Conservation (phyloP, 2,329 filamentous ascomycete species). For the Colletotrichum sansevieriae region DNA sequence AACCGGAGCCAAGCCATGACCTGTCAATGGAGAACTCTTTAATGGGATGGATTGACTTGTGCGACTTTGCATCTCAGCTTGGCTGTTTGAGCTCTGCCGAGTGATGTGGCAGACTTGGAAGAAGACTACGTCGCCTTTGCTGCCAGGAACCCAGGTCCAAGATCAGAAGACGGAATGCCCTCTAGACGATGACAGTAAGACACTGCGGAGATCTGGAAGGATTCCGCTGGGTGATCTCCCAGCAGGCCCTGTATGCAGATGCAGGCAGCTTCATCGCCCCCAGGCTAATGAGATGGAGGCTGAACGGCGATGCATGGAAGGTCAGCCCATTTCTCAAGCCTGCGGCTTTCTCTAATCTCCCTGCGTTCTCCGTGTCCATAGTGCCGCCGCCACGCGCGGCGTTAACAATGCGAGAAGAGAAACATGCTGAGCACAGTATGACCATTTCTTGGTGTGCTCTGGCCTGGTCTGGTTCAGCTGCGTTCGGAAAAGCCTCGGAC, state of each 20-base stretch:
- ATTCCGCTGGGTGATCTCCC: slow-evolving; percentile 17
- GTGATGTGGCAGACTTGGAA: slow-evolving; percentile 27
- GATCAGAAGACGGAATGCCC: not conserved
- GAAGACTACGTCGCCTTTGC: slow-evolving; percentile 14
- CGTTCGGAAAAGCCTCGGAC: slow-evolving; percentile 10
- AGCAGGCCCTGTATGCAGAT: not conserved
- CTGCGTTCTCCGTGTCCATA: slow-evolving; percentile 29
- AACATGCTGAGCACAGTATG: slow-evolving; percentile 17
- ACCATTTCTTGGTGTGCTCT: slow-evolving; percentile 2
- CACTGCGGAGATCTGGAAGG: slow-evolving; percentile 22
- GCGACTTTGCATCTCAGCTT: slow-evolving; percentile 33
- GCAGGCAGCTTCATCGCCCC: not conserved
- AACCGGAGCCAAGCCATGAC: slow-evolving; percentile 27
- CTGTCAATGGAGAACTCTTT: slow-evolving; percentile 19
- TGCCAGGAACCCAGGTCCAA: not conserved
- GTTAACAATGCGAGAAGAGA: slow-evolving; percentile 8
- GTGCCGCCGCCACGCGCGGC: slow-evolving; percentile 19
- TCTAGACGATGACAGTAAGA: not conserved
- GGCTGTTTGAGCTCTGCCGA: slow-evolving; percentile 32
- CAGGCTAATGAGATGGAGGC: slow-evolving; percentile 11
- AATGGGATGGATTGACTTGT: slow-evolving; percentile 6
- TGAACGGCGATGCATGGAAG: slow-evolving; percentile 40
- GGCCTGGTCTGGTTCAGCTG: slow-evolving; percentile 20
- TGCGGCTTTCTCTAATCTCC: slow-evolving; percentile 14
- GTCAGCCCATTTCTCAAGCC: slow-evolving; percentile 11